Evolutionary conservation across 2,329 filamentous ascomycete genomes (phyloP).

Genomic region (Keithomyces neogunnii): DNA sequence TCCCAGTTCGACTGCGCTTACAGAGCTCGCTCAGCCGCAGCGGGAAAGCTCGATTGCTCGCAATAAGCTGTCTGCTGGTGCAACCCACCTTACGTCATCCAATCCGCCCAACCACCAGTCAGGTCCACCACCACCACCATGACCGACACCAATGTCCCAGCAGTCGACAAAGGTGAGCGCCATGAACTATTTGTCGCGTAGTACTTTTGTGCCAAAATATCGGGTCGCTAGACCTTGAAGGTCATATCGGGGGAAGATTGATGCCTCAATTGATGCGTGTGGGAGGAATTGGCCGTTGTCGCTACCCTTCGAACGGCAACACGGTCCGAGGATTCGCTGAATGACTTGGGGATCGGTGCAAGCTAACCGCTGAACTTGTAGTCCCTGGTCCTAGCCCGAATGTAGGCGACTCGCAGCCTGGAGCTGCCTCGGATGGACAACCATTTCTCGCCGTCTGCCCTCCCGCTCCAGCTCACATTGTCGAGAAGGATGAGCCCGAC

Average conservation of each 20-base stretch:
- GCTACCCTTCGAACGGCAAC: neutral
- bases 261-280: neutral
- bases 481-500: conserved; percentile 2
- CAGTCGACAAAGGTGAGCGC: conserved; percentile 27
- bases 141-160: conserved; percentile 25
- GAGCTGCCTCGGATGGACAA: conserved; percentile 15
- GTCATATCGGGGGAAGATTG: neutral
- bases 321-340: neutral
- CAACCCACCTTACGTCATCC: conserved; percentile 11
- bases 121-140: conserved; percentile 18
- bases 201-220: neutral
- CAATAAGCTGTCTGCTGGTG: neutral
- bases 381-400: conserved; percentile 20
- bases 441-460: conserved; percentile 7
- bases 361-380: conserved; percentile 8
- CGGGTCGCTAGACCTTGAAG: neutral
- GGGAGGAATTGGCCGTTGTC: neutral
- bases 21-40: neutral
- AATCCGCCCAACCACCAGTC: neutral
- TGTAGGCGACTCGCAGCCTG: conserved; percentile 19
- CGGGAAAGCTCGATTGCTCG: neutral
- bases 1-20: neutral
- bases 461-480: conserved; percentile 6
- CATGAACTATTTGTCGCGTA: conserved; percentile 2
- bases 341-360: neutral